phyloP scores from a whole-genome alignment of 306 rosid species.

The Medicago ruthenica region DNA sequence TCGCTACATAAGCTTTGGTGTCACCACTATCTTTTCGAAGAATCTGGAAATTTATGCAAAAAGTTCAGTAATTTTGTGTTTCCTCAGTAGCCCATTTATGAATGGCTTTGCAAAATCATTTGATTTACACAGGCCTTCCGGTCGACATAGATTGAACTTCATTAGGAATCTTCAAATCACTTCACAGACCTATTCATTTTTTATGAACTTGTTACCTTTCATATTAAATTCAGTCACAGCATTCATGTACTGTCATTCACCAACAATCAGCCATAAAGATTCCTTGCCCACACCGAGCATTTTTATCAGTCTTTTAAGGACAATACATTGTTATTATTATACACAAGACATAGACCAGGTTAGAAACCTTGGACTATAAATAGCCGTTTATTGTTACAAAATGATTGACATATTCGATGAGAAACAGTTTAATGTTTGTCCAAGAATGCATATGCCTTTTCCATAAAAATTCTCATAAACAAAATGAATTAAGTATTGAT shows the following conservation, averaged over 20 bases:
- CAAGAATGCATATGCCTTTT: background rate
- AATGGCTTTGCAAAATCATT: background rate
- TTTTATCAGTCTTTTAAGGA: background rate
- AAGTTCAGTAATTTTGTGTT: background rate
- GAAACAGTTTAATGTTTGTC: conserved; percentile 22
- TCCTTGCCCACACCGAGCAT: background rate
- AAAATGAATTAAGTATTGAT: conserved; percentile 11
- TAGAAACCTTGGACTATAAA: background rate
- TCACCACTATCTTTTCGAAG: background rate
- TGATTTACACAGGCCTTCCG: background rate
- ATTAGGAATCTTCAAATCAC: background rate
- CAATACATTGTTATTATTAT: background rate
- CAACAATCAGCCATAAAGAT: background rate
- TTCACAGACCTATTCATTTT: background rate
- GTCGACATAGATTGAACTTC: conserved; percentile 3
- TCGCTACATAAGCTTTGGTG: background rate
- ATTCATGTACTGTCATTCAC: conserved; percentile 10
- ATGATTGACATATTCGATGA: conserved; percentile 14
- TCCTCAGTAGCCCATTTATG: background rate
- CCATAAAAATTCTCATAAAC: conserved; percentile 6
- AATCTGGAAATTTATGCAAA: background rate
- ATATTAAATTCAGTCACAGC: background rate
- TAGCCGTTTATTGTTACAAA: conserved; percentile 30
- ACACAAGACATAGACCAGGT: background rate
- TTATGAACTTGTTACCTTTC: background rate